Conservation (phyloP, 805 yeast species). For the Kodamaea hsintzibuensis region DNA sequence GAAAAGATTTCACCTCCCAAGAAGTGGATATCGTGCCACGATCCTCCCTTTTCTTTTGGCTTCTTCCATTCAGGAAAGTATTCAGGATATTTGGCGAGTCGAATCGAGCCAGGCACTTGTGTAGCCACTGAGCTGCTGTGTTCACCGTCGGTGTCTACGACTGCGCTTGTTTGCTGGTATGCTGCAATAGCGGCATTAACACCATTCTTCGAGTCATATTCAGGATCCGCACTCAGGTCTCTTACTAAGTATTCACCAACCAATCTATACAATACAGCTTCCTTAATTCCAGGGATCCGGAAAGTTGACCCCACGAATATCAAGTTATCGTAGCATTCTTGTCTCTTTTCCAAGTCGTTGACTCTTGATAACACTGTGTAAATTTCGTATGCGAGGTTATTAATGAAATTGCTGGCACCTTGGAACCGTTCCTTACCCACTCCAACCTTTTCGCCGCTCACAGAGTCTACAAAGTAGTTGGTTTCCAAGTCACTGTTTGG, state of each 20-base stretch:
- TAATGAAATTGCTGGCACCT: slow-evolving; percentile 67
- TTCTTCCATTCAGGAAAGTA: slow-evolving; percentile 93
- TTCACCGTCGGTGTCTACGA: slow-evolving; percentile 26
- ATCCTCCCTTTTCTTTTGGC: slow-evolving; percentile 52
- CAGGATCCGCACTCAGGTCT: slow-evolving; percentile 26
- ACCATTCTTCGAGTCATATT: slow-evolving; percentile 28
- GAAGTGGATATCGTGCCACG: slow-evolving; percentile 71
- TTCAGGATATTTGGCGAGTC: slow-evolving; percentile 74
- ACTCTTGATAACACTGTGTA: slow-evolving; percentile 55
- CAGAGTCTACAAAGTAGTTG: slow-evolving; percentile 67
- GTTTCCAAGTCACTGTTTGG: slow-evolving; percentile 70
- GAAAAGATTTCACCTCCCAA: slow-evolving; percentile 87
- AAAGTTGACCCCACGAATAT: slow-evolving; percentile 79
- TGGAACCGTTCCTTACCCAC: slow-evolving; percentile 91
- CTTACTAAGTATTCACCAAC: slow-evolving; percentile 53
- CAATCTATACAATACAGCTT: slow-evolving; percentile 61
- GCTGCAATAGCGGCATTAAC: slow-evolving; percentile 42
- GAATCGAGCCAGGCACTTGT: slow-evolving; percentile 82
- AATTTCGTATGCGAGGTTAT: slow-evolving; percentile 52
- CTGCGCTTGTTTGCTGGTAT: slow-evolving; percentile 45
- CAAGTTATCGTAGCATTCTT: slow-evolving; percentile 82
- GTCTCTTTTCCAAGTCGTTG: slow-evolving; percentile 69
- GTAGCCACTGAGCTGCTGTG: slow-evolving; percentile 22
- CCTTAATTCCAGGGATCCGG: slow-evolving; percentile 72
- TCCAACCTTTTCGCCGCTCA: slow-evolving; percentile 51